A percentile compares a stretch with the other conserved stretches of the same genome.
Conservation (phyloP, 2,329 filamentous ascomycete species). For the Cadophora sp. region DNA sequence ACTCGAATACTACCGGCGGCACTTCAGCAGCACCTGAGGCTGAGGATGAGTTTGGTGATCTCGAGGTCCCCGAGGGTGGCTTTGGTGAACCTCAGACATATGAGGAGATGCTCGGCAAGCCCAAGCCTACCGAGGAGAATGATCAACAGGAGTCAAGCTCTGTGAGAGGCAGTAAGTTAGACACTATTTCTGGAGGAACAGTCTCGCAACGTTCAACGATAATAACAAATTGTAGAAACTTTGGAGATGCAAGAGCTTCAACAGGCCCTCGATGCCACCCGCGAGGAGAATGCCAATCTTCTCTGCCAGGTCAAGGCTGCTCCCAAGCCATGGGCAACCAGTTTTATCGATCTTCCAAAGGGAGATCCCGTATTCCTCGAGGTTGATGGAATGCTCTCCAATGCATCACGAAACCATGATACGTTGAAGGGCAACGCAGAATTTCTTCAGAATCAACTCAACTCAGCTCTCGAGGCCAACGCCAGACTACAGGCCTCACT, state of each 20-base stretch:
- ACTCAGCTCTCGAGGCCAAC: not conserved
- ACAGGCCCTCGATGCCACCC: not conserved
- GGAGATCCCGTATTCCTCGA: not conserved
- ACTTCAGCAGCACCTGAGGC: not conserved
- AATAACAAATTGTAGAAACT: not conserved
- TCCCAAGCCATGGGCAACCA: not conserved
- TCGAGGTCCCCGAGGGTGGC: not conserved
- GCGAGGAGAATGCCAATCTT: not conserved
- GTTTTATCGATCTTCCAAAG: not conserved
- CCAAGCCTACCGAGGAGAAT: not conserved
- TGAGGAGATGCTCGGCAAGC: not conserved
- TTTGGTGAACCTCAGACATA: not conserved
- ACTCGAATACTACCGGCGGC: not conserved
- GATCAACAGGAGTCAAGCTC: not conserved
- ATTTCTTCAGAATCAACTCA: not conserved
- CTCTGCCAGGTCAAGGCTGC: not conserved
- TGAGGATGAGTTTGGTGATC: not conserved
- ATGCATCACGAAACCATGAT: not conserved
- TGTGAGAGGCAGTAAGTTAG: not conserved
- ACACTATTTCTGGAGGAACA: not conserved
- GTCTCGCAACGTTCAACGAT: not conserved
- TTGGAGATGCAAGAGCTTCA: not conserved
- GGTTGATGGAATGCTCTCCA: not conserved
- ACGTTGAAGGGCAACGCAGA: not conserved
- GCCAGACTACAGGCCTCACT: not conserved